Conservation (phyloP, 202 grass and related monocot genomes). For the Sporobolus alterniflorus region DNA sequence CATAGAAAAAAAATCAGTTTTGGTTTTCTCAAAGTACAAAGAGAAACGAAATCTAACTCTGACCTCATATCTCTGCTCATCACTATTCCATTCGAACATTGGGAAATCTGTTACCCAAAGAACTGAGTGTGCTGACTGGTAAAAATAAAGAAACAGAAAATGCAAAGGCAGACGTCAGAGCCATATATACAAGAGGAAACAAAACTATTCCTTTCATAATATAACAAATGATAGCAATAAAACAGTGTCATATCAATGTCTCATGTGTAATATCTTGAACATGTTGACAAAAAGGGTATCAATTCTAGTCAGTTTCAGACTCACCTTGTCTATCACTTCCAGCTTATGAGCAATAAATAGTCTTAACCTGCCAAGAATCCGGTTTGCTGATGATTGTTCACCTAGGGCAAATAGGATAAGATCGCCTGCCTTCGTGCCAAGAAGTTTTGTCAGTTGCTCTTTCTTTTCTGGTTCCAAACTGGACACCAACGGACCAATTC, state of each 20-base stretch:
- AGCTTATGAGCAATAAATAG: slow-evolving; percentile 76
- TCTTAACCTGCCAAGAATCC: slow-evolving; percentile 81
- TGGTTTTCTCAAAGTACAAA: neutral
- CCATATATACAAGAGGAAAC: slow-evolving; percentile 22
- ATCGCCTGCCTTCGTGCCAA: slow-evolving; percentile 68
- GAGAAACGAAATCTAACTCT: slow-evolving; percentile 18
- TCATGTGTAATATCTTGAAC: slow-evolving; percentile 11
- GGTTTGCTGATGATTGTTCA: slow-evolving; percentile 59
- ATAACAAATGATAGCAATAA: neutral
- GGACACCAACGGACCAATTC: slow-evolving; percentile 69
- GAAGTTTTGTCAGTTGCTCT: slow-evolving; percentile 54
- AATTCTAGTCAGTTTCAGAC: slow-evolving; percentile 32
- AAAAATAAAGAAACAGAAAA: slow-evolving; percentile 25
- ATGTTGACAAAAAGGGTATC: slow-evolving; percentile 9
- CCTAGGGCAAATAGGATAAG: slow-evolving; percentile 96
- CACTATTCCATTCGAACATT: slow-evolving; percentile 94
- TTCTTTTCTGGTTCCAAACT: slow-evolving; percentile 76
- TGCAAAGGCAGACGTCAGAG: slow-evolving; percentile 26
- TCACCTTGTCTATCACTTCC: slow-evolving; percentile 76
- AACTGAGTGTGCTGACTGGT: slow-evolving; percentile 78
- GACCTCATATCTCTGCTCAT: slow-evolving; percentile 91
- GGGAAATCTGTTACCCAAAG: slow-evolving; percentile 96
- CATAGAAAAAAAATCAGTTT: neutral
- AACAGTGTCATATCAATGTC: slow-evolving; percentile 13
- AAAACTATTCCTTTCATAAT: neutral